A percentile compares a stretch with the other conserved stretches of the same genome.
Evolutionary conservation across 192 early-diverging fungal species (phyloP).

Genomic region (Lobosporangium transversale): DNA sequence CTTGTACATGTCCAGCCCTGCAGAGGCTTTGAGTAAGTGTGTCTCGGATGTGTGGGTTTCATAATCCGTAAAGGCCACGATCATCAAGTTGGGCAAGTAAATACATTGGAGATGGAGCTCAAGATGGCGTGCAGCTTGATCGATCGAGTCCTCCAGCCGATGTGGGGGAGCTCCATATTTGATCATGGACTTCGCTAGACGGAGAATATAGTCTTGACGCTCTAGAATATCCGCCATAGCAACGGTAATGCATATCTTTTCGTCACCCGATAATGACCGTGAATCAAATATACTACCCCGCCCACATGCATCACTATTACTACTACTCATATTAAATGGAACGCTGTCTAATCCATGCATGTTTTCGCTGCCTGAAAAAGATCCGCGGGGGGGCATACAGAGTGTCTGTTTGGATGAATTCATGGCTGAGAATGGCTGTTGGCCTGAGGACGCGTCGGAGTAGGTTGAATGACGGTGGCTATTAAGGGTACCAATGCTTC

Average conservation of each 20-base stretch:
- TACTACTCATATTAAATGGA: neutral
- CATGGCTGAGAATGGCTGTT: constrained; percentile 4
- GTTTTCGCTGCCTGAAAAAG: constrained; percentile 26
- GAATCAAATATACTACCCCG: neutral
- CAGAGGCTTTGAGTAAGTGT: constrained; percentile 68
- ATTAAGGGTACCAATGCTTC: neutral
- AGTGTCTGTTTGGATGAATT: constrained; percentile 26
- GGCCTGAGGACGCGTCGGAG: constrained; percentile 21
- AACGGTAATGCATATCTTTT: constrained; percentile 61
- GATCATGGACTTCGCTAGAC: constrained; percentile 73
- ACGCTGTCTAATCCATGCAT: neutral
- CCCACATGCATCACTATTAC: neutral
- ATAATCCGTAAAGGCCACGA: constrained; percentile 76
- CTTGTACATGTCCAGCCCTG: constrained; percentile 76
- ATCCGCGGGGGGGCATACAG: constrained; percentile 25
- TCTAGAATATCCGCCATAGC: constrained; percentile 75
- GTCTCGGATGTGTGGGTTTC: constrained; percentile 81
- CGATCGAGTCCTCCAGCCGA: constrained; percentile 72
- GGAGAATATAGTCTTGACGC: constrained; percentile 71
- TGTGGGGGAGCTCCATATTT: constrained; percentile 75
- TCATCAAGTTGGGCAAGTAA: constrained; percentile 76
- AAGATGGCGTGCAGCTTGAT: constrained; percentile 67
- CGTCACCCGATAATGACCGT: constrained; percentile 53
- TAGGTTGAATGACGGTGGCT: constrained; percentile 19
- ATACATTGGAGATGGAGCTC: constrained; percentile 73